Evolutionary conservation across 495 filamentous ascomycete genomes (phyloP).

Genomic region (Talaromyces wortmannii): DNA sequence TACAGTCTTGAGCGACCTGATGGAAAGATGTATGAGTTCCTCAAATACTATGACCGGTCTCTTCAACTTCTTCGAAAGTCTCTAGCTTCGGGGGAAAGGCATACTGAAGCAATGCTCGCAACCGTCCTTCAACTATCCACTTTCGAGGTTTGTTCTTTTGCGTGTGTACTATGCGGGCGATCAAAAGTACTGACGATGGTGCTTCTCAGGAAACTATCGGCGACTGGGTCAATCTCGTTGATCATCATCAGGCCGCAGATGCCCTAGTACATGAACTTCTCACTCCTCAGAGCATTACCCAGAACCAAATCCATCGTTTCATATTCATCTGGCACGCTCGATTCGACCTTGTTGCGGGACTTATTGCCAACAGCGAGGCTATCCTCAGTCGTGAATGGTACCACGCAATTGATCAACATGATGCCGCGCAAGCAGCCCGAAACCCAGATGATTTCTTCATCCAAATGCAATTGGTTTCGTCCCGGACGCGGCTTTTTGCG

Average conservation of each 20-base stretch:
- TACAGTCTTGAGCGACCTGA: conserved; percentile 59
- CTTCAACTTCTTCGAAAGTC: conserved; percentile 68
- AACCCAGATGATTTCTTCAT: conserved; percentile 57
- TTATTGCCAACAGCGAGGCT: conserved; percentile 73
- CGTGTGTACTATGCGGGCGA: background rate
- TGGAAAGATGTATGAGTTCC: conserved; percentile 71
- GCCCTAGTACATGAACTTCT: conserved; percentile 71
- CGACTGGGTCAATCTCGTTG: conserved; percentile 87
- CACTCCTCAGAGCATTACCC: conserved; percentile 68
- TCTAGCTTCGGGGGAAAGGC: conserved; percentile 59
- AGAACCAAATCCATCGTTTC: conserved; percentile 58
- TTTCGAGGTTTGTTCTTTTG: conserved; percentile 64
- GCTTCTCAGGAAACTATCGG: conserved; percentile 76
- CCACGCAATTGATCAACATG: conserved; percentile 54
- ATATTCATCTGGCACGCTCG: conserved; percentile 83
- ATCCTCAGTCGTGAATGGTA: conserved; percentile 80
- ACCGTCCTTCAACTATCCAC: conserved; percentile 89
- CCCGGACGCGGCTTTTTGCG: conserved; percentile 65
- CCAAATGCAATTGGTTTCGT: conserved; percentile 58
- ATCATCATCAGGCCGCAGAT: conserved; percentile 86
- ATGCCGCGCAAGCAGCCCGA: conserved; percentile 45
- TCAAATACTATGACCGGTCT: conserved; percentile 85
- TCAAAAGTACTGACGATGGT: conserved; percentile 15
- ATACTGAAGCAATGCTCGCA: conserved; percentile 68
- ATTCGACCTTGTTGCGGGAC: conserved; percentile 78